phyloP scores from a whole-genome alignment of 2,329 filamentous ascomycete species.

The Aspergillus novofumigatus region DNA sequence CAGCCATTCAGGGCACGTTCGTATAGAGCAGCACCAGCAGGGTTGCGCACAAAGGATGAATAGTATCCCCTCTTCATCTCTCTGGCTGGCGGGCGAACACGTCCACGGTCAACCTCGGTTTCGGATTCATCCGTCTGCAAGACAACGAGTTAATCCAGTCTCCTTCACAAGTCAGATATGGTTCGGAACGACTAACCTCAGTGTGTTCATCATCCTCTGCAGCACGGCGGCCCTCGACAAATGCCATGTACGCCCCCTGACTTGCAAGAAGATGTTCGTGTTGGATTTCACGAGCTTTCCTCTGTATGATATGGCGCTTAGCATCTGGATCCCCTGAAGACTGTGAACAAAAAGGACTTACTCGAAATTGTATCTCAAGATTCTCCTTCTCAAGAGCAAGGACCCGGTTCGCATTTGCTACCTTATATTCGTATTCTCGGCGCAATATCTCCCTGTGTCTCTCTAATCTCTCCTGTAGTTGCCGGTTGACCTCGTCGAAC shows the following conservation, averaged over 20 bases:
- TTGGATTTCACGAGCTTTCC: constrained; percentile 24
- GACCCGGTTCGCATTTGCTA: constrained; percentile 26
- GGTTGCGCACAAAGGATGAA: constrained; percentile 32
- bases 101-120: constrained; percentile 25
- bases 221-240: constrained; percentile 35
- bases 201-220: constrained; percentile 42
- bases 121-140: constrained; percentile 29
- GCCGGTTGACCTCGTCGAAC: constrained; percentile 32
- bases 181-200: constrained; percentile 23
- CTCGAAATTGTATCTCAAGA: constrained; percentile 31
- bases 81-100: constrained; percentile 18
- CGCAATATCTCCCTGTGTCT: constrained; percentile 26
- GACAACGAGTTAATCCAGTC: constrained; percentile 9
- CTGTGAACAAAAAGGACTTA: constrained; percentile 15
- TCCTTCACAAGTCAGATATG: background rate
- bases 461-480: constrained; percentile 26
- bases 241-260: constrained; percentile 37
- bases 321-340: background rate
- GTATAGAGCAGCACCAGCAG: constrained; percentile 31
- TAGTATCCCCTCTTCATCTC: constrained; percentile 33
- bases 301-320: constrained; percentile 13
- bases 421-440: constrained; percentile 31
- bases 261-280: constrained; percentile 40
- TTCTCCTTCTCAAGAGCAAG: constrained; percentile 28
- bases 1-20: constrained; percentile 34